Evolutionary conservation across 176 grass and related monocot species (phyloP).

Genomic region (Secale cereale): DNA sequence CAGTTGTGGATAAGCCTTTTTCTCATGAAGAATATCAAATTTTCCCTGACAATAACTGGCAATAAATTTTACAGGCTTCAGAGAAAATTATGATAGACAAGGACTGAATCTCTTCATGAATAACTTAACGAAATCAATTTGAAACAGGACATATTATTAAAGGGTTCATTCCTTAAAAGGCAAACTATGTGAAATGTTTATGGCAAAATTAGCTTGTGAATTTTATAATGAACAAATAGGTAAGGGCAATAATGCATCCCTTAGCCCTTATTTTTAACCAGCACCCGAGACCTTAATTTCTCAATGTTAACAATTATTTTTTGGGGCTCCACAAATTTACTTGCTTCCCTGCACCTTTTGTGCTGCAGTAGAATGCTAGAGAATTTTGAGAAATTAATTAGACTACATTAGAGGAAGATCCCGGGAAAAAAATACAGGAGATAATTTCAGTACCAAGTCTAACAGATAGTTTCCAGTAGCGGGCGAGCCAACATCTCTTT

Average conservation of each 20-base stretch:
- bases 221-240: background rate
- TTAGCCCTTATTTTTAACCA: background rate
- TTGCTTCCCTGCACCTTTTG: background rate
- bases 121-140: conserved; percentile 11
- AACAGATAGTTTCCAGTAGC: conserved; percentile 88
- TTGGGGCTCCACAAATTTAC: conserved; percentile 2
- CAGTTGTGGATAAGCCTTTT: background rate
- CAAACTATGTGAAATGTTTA: conserved; percentile 7
- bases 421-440: background rate
- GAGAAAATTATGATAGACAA: background rate
- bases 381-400: conserved; percentile 13
- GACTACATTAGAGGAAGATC: conserved; percentile 8
- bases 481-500: conserved; percentile 97
- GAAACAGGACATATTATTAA: background rate
- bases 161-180: background rate
- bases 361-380: conserved; percentile 16
- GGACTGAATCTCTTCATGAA: background rate
- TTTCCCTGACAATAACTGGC: background rate
- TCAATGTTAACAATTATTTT: conserved; percentile 4
- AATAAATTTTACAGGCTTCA: background rate
- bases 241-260: background rate
- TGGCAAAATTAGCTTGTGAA: background rate
- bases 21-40: background rate
- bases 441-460: conserved; percentile 61
- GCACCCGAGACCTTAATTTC: background rate